Evolutionary conservation across 495 filamentous ascomycete species (phyloP).

Genomic region (Chaetomidium leptoderma): DNA sequence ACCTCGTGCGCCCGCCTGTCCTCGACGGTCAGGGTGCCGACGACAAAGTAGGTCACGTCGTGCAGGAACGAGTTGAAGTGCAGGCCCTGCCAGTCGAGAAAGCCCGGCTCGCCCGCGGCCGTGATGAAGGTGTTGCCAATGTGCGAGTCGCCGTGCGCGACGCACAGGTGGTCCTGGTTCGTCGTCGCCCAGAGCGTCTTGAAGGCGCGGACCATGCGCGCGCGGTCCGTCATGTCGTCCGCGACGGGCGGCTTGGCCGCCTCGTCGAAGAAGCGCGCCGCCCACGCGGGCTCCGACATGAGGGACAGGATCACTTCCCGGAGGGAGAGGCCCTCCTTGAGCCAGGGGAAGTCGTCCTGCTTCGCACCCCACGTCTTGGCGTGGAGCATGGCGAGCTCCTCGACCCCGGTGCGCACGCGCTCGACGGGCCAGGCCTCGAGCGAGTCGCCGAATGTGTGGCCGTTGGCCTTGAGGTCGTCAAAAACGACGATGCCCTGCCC

Average conservation of each 20-base stretch:
- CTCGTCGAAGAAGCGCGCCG: slow-evolving; percentile 4
- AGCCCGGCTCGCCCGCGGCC: slow-evolving; percentile 2
- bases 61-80: slow-evolving; percentile 2
- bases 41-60: slow-evolving; percentile 1
- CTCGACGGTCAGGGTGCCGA: slow-evolving; percentile 5
- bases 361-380: slow-evolving; percentile 4
- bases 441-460: background rate
- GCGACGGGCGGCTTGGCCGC: background rate
- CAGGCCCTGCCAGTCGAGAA: slow-evolving; percentile 8
- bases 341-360: slow-evolving; percentile 5
- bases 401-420: slow-evolving; percentile 2
- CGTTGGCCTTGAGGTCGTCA: slow-evolving; percentile 1
- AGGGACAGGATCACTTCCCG: slow-evolving; percentile 1
- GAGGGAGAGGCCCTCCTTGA: slow-evolving; percentile 6
- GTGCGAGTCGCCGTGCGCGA: slow-evolving; percentile 3
- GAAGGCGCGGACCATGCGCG: background rate
- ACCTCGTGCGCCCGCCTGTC: slow-evolving; percentile 1
- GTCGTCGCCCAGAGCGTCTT: slow-evolving; percentile 4
- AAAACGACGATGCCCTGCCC: slow-evolving; percentile 2
- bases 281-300: background rate
- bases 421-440: slow-evolving; percentile 5
- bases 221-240: background rate
- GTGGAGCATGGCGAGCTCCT: slow-evolving; percentile 2
- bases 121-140: slow-evolving; percentile 8
- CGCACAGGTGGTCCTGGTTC: background rate